Conservation (phyloP, 805 yeast genomes). For the Candida corydali region DNA sequence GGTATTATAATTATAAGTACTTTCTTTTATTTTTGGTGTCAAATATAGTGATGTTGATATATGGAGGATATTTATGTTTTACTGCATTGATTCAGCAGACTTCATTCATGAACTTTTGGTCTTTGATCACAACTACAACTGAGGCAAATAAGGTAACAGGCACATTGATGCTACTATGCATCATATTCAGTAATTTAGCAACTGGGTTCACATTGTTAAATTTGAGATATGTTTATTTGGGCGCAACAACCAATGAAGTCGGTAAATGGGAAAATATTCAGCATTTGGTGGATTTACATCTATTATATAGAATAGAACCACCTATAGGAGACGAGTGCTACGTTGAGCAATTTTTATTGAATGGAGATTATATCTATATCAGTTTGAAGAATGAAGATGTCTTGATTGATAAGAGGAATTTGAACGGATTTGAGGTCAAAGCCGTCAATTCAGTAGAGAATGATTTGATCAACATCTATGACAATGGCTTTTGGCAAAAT, state of each 20-base stretch:
- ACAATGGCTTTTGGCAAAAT: slow-evolving; percentile 44
- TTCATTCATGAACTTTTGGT: slow-evolving; percentile 12
- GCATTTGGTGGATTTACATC: slow-evolving; percentile 30
- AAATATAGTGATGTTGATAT: slow-evolving; percentile 39
- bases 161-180: slow-evolving; percentile 35
- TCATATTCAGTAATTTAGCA: slow-evolving; percentile 33
- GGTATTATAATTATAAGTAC: slow-evolving; percentile 58
- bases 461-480: slow-evolving; percentile 44
- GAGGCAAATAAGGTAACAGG: slow-evolving; percentile 38
- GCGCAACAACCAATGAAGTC: slow-evolving; percentile 73
- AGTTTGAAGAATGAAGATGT: slow-evolving; percentile 24
- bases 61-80: slow-evolving; percentile 39
- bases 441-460: slow-evolving; percentile 20
- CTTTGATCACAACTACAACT: slow-evolving; percentile 21
- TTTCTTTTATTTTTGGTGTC: slow-evolving; percentile 53
- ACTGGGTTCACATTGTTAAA: slow-evolving; percentile 42
- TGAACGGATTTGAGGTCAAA: slow-evolving; percentile 10
- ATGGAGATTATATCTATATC: slow-evolving; percentile 21
- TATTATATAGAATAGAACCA: slow-evolving; percentile 21
- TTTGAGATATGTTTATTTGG: slow-evolving; percentile 49
- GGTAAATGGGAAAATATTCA: slow-evolving; percentile 69
- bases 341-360: slow-evolving; percentile 19
- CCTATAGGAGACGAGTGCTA: slow-evolving; percentile 12
- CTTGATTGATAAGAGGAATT: slow-evolving; percentile 11
- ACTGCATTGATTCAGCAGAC: slow-evolving; percentile 13